A percentile compares a stretch with the other conserved stretches of the same genome.
These are phyloP conservation scores for Pyricularia grisea DNA, from an alignment of 2,329 filamentous ascomycete genomes.

Conservation along the genomic window DNA sequence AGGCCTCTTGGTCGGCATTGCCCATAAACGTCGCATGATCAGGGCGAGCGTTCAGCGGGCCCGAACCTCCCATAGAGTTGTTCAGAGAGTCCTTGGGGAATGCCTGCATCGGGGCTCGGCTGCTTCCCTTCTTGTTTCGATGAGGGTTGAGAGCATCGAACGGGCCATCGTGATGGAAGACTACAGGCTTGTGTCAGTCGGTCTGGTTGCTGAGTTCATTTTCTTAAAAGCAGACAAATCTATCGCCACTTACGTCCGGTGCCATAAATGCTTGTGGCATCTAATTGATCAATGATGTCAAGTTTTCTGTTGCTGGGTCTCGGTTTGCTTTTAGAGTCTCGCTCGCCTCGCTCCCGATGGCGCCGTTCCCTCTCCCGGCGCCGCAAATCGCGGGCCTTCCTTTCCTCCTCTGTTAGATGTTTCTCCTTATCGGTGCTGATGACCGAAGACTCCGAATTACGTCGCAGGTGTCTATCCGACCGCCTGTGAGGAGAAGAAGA, in stretches of 20 bases:
- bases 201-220: neutral
- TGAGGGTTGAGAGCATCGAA: slow-evolving; percentile 95
- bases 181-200: slow-evolving; percentile 30
- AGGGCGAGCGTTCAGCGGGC: slow-evolving; percentile 70
- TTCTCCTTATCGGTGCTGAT: slow-evolving; percentile 44
- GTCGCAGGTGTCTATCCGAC: slow-evolving; percentile 47
- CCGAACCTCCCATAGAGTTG: slow-evolving; percentile 81
- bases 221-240: neutral
- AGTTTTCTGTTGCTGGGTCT: slow-evolving; percentile 45
- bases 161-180: slow-evolving; percentile 95
- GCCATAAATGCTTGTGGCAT: slow-evolving; percentile 93
- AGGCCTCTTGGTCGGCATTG: slow-evolving; percentile 68
- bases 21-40: slow-evolving; percentile 88
- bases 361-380: slow-evolving; percentile 44
- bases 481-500: neutral
- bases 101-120: slow-evolving; percentile 87
- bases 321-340: slow-evolving; percentile 41
- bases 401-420: slow-evolving; percentile 50
- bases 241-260: slow-evolving; percentile 63
- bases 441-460: slow-evolving; percentile 74
- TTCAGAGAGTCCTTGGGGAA: slow-evolving; percentile 90
- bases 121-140: slow-evolving; percentile 76
- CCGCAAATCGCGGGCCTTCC: slow-evolving; percentile 35
- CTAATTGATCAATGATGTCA: slow-evolving; percentile 92
- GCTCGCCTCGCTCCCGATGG: slow-evolving; percentile 36